phyloP scores from a whole-genome alignment of 306 rosid genomes.

The Vachellia pachyceras region DNA sequence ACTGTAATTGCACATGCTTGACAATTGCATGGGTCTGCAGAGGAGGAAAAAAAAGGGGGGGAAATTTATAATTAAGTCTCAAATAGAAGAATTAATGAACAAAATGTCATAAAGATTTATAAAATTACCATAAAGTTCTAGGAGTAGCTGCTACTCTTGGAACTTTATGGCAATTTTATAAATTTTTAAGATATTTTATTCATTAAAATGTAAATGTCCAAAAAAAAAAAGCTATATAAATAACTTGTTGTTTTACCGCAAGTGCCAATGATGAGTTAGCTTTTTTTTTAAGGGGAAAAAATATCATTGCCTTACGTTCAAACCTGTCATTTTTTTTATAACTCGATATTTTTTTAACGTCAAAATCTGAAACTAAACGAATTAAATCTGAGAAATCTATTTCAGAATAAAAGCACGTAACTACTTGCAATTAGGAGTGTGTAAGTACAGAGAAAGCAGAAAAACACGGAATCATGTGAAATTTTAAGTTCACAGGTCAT shows the following conservation, averaged over 20 bases:
- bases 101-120: too few relatives aligned
- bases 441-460: not conserved
- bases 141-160: too few relatives aligned
- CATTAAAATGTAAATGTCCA: too few relatives aligned
- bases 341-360: not conserved
- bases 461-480: not conserved
- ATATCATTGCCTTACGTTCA: not conserved
- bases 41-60: not conserved
- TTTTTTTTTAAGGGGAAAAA: too few relatives aligned
- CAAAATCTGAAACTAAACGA: not conserved
- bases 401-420: not conserved
- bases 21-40: not conserved
- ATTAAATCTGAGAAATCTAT: not conserved
- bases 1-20: not conserved
- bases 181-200: too few relatives aligned
- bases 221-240: not conserved
- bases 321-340: not conserved
- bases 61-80: too few relatives aligned
- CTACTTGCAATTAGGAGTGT: not conserved
- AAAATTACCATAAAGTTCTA: too few relatives aligned
- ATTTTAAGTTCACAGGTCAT: not conserved
- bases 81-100: too few relatives aligned
- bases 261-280: not conserved
- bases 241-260: not conserved
- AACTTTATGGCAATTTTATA: too few relatives aligned